Evolutionary conservation across 1,284 basidiomycete genomes (phyloP).

Genomic region (Rhodotorula sp.): DNA sequence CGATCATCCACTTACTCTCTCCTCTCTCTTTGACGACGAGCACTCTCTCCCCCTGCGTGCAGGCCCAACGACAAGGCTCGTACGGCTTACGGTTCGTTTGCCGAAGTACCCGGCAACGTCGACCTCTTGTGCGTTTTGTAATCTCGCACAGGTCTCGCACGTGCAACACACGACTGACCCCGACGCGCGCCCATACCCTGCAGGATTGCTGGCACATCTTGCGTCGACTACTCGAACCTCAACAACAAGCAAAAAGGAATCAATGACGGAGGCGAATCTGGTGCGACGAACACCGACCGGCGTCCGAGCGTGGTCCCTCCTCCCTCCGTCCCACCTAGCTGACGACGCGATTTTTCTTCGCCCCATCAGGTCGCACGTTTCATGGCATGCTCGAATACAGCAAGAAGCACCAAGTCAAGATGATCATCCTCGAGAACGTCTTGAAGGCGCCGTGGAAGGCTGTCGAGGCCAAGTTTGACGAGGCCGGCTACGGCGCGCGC

Average conservation of each 20-base stretch:
- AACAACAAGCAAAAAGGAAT: constrained; percentile 84
- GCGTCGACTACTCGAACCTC: constrained; percentile 92
- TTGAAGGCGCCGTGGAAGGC: constrained; percentile 83
- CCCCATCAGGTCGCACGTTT: constrained; percentile 45
- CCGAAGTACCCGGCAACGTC: constrained; percentile 82
- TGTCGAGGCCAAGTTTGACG: constrained; percentile 72
- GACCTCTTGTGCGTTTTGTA: constrained; percentile 56
- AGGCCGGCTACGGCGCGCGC: constrained; percentile 73
- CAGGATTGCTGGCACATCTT: constrained; percentile 83
- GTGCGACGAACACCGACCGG: constrained; percentile 48
- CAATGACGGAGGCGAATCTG: constrained; percentile 71
- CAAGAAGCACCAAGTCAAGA: constrained; percentile 75
- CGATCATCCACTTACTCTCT: constrained; percentile 45
- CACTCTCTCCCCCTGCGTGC: constrained; percentile 33
- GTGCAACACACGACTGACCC: not conserved
- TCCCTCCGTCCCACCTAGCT: constrained; percentile 50
- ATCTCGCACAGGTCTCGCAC: no score
- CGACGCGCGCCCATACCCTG: constrained; percentile 48
- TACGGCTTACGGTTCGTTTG: constrained; percentile 86
- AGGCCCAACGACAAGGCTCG: constrained; percentile 58
- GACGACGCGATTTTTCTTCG: not conserved
- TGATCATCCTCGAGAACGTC: constrained; percentile 93
- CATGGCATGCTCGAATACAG: constrained; percentile 87
- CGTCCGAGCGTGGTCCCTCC: constrained; percentile 49
- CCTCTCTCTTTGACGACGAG: constrained; percentile 51